Evolutionary conservation across 106 monocot species (phyloP).

Genomic region (Dioscorea dumetorum): DNA sequence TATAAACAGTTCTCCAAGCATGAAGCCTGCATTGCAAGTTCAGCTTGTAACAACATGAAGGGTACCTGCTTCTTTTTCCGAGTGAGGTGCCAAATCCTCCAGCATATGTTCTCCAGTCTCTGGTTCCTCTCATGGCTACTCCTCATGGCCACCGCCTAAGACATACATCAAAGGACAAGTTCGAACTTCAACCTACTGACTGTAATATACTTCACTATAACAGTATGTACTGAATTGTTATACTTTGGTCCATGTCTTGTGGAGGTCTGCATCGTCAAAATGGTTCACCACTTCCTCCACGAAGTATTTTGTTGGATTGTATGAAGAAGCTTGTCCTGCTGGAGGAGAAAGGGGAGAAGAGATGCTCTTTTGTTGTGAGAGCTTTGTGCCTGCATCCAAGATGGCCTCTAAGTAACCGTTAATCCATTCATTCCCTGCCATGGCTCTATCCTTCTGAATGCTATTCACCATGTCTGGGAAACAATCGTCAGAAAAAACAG

Average conservation of each 20-base stretch:
- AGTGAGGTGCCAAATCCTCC: constrained; percentile 77
- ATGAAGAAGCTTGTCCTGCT: neutral
- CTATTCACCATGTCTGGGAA: neutral
- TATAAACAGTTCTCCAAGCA: neutral
- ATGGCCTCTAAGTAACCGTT: constrained; percentile 85
- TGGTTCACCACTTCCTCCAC: constrained; percentile 79
- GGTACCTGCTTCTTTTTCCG: constrained; percentile 71
- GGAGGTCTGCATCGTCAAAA: constrained; percentile 66
- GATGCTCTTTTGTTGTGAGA: neutral
- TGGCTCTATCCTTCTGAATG: neutral
- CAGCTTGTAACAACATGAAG: neutral
- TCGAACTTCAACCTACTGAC: no score
- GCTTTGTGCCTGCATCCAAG: constrained; percentile 50
- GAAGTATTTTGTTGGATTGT: constrained; percentile 67
- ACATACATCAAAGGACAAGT: neutral
- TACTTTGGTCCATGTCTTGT: constrained; percentile 81
- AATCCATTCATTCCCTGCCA: constrained; percentile 78
- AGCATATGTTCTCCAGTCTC: constrained; percentile 74
- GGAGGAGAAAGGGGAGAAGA: neutral
- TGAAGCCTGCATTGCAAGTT: neutral
- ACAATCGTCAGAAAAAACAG: neutral
- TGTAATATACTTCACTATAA: neutral
- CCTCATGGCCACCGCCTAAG: constrained; percentile 59
- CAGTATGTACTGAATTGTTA: neutral
- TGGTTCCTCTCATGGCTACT: constrained; percentile 57